These are phyloP conservation scores for Debaryomyces sp. DNA, from an alignment of 1,139 yeast genomes.

Conservation along the genomic window DNA sequence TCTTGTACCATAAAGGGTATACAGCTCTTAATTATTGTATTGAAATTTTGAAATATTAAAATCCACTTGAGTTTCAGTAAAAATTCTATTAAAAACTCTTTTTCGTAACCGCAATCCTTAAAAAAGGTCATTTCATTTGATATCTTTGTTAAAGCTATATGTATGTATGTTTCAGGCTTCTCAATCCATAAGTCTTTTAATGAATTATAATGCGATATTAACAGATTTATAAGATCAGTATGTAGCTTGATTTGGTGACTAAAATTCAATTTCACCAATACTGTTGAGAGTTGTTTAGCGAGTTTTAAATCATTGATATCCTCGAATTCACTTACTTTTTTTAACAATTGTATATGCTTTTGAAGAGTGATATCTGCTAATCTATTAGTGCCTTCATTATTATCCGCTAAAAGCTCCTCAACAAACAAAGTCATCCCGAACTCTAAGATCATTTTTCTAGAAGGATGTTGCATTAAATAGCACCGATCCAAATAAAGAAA, in stretches of 20 bases:
- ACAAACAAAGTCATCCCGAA: conserved; percentile 26
- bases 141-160: conserved; percentile 16
- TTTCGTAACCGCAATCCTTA: conserved; percentile 27
- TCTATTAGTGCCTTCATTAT: conserved; percentile 7
- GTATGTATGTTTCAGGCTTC: conserved; percentile 23
- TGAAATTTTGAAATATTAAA: conserved; percentile 32
- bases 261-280: conserved; percentile 25
- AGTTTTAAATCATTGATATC: conserved; percentile 9
- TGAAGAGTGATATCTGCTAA: conserved; percentile 13
- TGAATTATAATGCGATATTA: conserved; percentile 20
- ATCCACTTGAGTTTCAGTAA: conserved; percentile 32
- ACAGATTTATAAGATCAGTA: conserved; percentile 18
- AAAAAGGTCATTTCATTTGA: conserved; percentile 23
- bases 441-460: conserved; percentile 28
- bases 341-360: conserved; percentile 14
- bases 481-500: conserved; percentile 40
- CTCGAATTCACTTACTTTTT: conserved; percentile 11
- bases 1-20: conserved; percentile 23
- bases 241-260: conserved; percentile 21
- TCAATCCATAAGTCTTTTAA: conserved; percentile 22
- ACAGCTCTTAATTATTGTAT: conserved; percentile 18
- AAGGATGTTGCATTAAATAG: conserved; percentile 36
- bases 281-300: conserved; percentile 20
- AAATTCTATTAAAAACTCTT: conserved; percentile 23
- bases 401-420: conserved; percentile 18